Percentiles rank a stretch among this genome's conserved stretches.
phyloP scores from a whole-genome alignment of 371 early-diverging fungal genomes.

The Lichtheimia hyalospora region DNA sequence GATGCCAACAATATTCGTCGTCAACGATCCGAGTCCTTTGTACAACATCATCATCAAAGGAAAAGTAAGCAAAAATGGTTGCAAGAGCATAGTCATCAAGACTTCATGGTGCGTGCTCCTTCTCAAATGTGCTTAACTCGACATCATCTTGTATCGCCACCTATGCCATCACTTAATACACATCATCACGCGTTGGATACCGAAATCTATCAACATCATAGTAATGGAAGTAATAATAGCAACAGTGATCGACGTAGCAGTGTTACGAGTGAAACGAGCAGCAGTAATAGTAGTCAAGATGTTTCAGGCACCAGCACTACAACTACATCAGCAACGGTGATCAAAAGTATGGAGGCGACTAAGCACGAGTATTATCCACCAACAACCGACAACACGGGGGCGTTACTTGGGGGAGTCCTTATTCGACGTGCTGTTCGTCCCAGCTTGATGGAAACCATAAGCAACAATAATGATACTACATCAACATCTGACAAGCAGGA shows the following conservation, averaged over 20 bases:
- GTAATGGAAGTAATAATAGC: constrained; percentile 3
- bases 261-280: neutral
- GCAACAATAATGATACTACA: neutral
- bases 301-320: neutral
- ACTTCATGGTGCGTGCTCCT: constrained; percentile 5
- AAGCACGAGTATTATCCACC: neutral
- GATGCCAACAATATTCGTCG: constrained; percentile 18
- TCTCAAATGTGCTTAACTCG: constrained; percentile 13
- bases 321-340: neutral
- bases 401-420: constrained; percentile 21
- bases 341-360: neutral
- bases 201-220: neutral
- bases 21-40: constrained; percentile 28
- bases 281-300: neutral
- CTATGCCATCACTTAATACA: neutral
- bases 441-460: neutral
- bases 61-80: neutral
- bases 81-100: neutral
- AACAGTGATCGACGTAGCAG: constrained; percentile 8
- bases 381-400: constrained; percentile 14
- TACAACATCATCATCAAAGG: constrained; percentile 5
- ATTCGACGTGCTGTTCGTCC: constrained; percentile 27
- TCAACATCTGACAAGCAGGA: neutral
- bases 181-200: neutral
- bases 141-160: neutral